Evolutionary conservation across 2,329 filamentous ascomycete genomes (phyloP), one percentile per base, ranked within the genome.

Genomic region (Lachnellula arida): DNA sequence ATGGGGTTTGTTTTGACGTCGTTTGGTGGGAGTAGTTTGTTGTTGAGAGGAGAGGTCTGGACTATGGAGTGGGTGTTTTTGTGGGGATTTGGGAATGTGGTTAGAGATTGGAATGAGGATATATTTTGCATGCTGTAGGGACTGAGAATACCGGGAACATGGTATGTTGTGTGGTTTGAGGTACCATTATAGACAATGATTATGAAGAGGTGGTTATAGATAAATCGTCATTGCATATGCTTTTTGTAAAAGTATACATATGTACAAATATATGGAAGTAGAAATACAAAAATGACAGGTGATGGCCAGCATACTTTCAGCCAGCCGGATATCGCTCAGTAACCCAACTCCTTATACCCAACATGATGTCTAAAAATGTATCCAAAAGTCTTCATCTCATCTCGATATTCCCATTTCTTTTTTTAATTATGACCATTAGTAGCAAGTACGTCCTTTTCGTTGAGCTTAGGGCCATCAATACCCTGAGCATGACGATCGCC

Each of bases 401-500:
- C 42, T 19, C 22, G 9, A 19, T 17, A 7, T 4, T 8, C 8
- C 28, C 28, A 8, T 3, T 8, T 42, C 15, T 17, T 17, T 7
- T 17, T 42, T 17, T 17, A 7, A 2, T 46, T 12, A 46, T 5
- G 5, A 9, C 44, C 12, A 32, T 14, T 32, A 22, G 44, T 7
- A 22, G n/a, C 23, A 15, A 2, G 19, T 17, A 34, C 4, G 15
- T n/a, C 2, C 28, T 46, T 17, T 12, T 46, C 11, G 15, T 58
- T 43, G 34, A 79, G 28, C 9, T 32, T 11, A 11, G 9, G 7
- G 7, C 7, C 74, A 65, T 80, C 77, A 9, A 74, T 75, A 17
- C 76, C 76, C 35, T 81, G 60, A 15, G 71, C 79, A 56, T 82
- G 79, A 40, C 80, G 72, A 60, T 81, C 78, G 23, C 79, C 79